Percentiles rank a stretch among this genome's conserved stretches.
These are phyloP conservation scores for Cenchrus purpureus DNA, from an alignment of 176 grass and related monocot species.

Conservation along the genomic window DNA sequence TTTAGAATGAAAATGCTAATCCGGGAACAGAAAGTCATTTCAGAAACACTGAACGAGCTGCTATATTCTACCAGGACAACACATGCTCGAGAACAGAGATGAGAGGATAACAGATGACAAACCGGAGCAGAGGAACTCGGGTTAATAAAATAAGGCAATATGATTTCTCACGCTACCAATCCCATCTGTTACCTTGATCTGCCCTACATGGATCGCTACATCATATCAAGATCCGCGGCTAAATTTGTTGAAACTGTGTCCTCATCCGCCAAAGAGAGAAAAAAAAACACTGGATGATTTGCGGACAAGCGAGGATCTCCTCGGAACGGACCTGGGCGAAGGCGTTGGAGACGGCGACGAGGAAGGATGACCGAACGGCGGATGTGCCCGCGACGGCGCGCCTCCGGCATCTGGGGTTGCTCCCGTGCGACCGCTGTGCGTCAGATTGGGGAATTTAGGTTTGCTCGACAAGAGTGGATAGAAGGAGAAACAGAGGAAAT, in stretches of 20 bases:
- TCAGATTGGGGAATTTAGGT: neutral
- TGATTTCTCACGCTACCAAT: neutral
- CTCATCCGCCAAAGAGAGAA: neutral
- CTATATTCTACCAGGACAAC: neutral
- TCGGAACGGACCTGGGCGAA: neutral
- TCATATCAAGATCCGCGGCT: neutral
- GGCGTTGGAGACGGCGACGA: neutral
- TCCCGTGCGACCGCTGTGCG: neutral
- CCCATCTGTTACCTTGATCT: neutral
- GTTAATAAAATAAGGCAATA: neutral
- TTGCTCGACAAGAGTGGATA: neutral
- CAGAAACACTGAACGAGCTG: neutral
- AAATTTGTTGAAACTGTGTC: neutral
- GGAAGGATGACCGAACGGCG: neutral
- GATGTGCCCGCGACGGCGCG: neutral
- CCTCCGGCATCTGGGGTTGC: neutral
- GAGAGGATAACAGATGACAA: neutral
- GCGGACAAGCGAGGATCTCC: neutral
- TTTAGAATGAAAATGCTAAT: neutral
- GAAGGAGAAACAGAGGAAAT: too few species aligned
- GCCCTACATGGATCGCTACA: neutral
- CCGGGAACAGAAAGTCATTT: neutral
- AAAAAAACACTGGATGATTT: neutral
- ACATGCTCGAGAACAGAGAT: neutral
- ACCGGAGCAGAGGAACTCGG: neutral